phyloP scores from a whole-genome alignment of 306 rosid species.

The Dryas alaskensis region DNA sequence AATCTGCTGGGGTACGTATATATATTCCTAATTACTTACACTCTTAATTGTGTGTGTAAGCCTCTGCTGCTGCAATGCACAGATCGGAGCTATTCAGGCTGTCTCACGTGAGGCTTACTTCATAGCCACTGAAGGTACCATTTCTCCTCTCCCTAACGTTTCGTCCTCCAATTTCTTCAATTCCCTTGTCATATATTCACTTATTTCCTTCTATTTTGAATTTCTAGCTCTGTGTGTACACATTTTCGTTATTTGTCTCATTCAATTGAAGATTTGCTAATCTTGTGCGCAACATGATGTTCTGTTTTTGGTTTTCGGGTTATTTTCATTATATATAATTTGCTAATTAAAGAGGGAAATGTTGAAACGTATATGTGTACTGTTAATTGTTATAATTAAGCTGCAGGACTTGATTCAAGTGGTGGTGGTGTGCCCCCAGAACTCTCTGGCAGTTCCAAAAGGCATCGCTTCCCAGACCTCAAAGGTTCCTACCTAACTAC shows the following conservation, averaged over 20 bases:
- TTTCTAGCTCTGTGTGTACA: too few relatives aligned
- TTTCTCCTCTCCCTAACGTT: not conserved
- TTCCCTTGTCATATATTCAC: not conserved
- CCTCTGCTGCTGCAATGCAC: not conserved
- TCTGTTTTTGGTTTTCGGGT: too few relatives aligned
- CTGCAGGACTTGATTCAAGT: conserved; percentile 48
- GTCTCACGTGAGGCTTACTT: conserved; percentile 79
- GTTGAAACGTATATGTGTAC: not conserved
- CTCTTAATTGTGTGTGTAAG: not conserved
- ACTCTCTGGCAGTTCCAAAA: conserved; percentile 34
- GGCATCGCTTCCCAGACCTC: conserved; percentile 50
- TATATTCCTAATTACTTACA: too few relatives aligned
- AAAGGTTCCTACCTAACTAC: conserved; percentile 35
- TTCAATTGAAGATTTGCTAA: too few relatives aligned
- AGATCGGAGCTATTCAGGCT: conserved; percentile 91
- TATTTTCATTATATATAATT: too few relatives aligned
- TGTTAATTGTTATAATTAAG: not conserved
- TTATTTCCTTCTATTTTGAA: too few relatives aligned
- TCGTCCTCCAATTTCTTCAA: not conserved
- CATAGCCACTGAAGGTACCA: conserved; percentile 59
- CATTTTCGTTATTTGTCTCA: too few relatives aligned
- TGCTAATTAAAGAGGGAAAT: not conserved
- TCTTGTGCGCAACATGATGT: too few relatives aligned
- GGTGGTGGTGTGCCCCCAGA: conserved; percentile 41
- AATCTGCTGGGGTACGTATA: conserved; percentile 62